These are phyloP conservation scores for Agaricus blazei DNA, from an alignment of 768 basidiomycete species.

Conservation along the genomic window DNA sequence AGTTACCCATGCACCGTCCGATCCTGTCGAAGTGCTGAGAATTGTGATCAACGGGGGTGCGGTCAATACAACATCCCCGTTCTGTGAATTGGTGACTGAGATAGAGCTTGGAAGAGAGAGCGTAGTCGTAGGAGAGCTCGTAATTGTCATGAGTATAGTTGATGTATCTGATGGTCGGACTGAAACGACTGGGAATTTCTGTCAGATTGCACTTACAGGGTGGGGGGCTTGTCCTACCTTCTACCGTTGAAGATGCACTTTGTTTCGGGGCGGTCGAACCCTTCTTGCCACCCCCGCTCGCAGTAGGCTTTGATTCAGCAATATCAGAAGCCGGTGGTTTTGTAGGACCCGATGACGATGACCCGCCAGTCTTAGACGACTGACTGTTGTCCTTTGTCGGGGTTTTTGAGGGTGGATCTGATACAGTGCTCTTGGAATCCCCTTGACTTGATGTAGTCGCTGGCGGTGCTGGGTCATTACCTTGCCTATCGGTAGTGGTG, in stretches of 20 bases:
- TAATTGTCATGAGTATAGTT: conserved; percentile 24
- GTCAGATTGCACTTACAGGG: background rate
- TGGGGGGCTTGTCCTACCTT: background rate
- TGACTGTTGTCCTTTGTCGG: background rate
- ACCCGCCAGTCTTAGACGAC: background rate
- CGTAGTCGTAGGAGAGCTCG: conserved; percentile 36
- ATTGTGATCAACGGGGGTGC: conserved; percentile 44
- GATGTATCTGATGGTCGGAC: background rate
- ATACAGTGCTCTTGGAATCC: background rate
- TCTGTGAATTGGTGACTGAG: conserved; percentile 30
- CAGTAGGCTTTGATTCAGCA: no score
- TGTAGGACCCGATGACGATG: background rate
- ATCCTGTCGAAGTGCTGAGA: conserved; percentile 37
- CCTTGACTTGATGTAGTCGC: background rate
- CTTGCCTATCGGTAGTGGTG: background rate
- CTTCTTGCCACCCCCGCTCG: background rate
- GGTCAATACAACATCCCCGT: conserved; percentile 33
- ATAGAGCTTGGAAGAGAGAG: conserved; percentile 37
- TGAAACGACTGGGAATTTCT: conserved; percentile 6
- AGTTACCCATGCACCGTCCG: conserved; percentile 40
- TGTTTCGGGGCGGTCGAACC: background rate
- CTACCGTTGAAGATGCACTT: background rate
- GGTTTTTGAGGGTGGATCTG: background rate
- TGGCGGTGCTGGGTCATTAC: background rate
- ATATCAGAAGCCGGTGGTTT: background rate